Base-by-base conservation (phyloP, 345 rosid genomes). In the Anacardium occidentale region DNA sequence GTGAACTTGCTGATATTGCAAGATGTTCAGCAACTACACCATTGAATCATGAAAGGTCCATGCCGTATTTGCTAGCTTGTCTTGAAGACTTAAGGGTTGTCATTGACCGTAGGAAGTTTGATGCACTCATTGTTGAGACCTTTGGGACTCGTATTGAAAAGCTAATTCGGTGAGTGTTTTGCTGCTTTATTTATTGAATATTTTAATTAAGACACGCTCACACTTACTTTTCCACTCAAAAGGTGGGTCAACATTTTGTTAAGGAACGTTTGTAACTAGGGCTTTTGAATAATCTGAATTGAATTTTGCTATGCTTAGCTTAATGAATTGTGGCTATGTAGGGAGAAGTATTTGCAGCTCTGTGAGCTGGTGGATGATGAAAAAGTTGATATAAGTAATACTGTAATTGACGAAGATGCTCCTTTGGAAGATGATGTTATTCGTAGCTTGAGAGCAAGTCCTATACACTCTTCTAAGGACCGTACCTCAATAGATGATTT, bases 401-500 rank as follows among this genome's bases (percentile, higher is more conserved):
- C 98, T 71, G 79, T 93, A 78, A 91, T 93, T 65, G 97, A 91
- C 82, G 99, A 96, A 84, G 99, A 96, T 77, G 79, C 91, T 77
- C 96, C 98, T 72, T 80, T 96, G 79, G 99, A 96, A 78, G 99
- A 96, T 85, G 99, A 96, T 76, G 93, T 90, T 72, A 89, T 93
- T 62, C 89, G 89, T 77, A 90, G 98, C 85, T 85, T 93, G 89
- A 89, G 99, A 78, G 86, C 99, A 72, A 91, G 98, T 81, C 99
- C 99, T 26, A 76, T 78, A 68, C 98, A 93, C 82, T 70, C 87
- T 66, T 88, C 96, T 8, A 91, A 86, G 78, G 99, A 96, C 80
- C 97, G 98, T 66, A 96, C 98, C 63, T 82, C 96, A 29, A 96
- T 96, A 82, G 99, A 96, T 87, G 97, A 96, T 81, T 96, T 96